Evolutionary conservation across 805 yeast species (phyloP), one percentile per base, ranked within the genome.

Genomic region (Candida stauntonica): DNA sequence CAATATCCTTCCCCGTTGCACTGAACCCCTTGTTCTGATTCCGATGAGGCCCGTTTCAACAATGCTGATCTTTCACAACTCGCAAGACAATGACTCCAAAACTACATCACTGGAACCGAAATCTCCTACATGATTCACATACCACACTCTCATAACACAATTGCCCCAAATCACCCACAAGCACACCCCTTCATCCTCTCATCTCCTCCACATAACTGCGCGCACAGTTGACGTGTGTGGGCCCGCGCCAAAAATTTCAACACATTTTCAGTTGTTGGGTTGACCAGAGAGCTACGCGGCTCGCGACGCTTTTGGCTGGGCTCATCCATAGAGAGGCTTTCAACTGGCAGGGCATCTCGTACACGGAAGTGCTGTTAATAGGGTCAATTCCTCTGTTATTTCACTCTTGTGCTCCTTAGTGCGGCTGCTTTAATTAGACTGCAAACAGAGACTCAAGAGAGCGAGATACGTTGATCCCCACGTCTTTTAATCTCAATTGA

Each of bases 191-290:
- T 16, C 21, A 15, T 30, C 14, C 9, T 7, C 12, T 11, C 15
- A 12, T 14, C 18, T 14, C 30, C 7, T 28, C 18, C 16, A 14
- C 30, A 7, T 6, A 7, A 17, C 15, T 12, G 17, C 42, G 34
- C 35, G 45, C 24, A 17, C 35, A 31, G 42, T 34, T 31, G 42
- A 41, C 35, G 44, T 35, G 34, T 39, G 43, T 34, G 31, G 35
- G n/a, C 44, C 38, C 44, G 30, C 35, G 23, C 35, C 38, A 31
- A 36, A 41, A 36, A 36, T 33, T 41, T 41, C 44, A 36, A 41
- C 44, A 36, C 42, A 38, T 39, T 38, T 39, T 34, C 31, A 16
- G 15, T 41, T 41, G 44, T 41, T 41, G 44, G 44, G 44, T 21
- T 21, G 9, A 21, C 24, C 7, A 21, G 24, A 7, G 11, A 21